Base-by-base conservation (phyloP, 2,329 filamentous ascomycete genomes). In the Ophiostoma tasmaniense region DNA sequence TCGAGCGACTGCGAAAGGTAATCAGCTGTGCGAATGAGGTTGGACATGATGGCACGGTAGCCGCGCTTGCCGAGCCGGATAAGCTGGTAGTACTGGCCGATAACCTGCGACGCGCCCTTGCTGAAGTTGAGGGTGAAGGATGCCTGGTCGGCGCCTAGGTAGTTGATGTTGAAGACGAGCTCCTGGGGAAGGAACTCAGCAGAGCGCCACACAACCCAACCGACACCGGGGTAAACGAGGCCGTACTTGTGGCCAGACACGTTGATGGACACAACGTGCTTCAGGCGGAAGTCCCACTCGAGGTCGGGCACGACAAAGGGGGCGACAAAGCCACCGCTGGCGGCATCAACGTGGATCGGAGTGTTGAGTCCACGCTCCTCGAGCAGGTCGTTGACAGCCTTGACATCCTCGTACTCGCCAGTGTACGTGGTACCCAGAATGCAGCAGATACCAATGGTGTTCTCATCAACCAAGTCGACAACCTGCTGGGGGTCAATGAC, bases 101-200 rank as follows among this genome's bases (percentile, higher is more conserved):
- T 96, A 76, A 97, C 91, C 77, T 97, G 93, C 6, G 90, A 92
- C 14, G 94, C 94, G 69, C 93, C 93, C 79, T 97, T 96, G 76
- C 91, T 96, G 83, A 98, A 98, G 84, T 98, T 98, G 70, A 98
- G 87, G 0, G 94, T 97, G 81, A 97, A 97, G 2, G 92, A 97
- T 1, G 93, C 90, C 78, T 98, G 94, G 76, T 97, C 92, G 13
- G 94, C 93, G 66, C 94, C 94, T 6, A 97, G 89, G 81, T 98
- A 98, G 85, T 97, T 97, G 85, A 98, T 97, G 84, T 97, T 97
- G 87, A 98, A 98, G 75, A 98, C 92, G 28, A 97, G 88, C 76
- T 97, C 93, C 76, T 94, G 85, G 8, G 94, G 94, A 2, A 97
- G 85, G 79, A 84, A 95, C 78, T 95, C 89, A 66, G 91, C 86